Evolutionary conservation across 192 early-diverging fungal genomes (phyloP), one percentile per base, ranked within the genome.

Genomic region (Linderina pennispora): DNA sequence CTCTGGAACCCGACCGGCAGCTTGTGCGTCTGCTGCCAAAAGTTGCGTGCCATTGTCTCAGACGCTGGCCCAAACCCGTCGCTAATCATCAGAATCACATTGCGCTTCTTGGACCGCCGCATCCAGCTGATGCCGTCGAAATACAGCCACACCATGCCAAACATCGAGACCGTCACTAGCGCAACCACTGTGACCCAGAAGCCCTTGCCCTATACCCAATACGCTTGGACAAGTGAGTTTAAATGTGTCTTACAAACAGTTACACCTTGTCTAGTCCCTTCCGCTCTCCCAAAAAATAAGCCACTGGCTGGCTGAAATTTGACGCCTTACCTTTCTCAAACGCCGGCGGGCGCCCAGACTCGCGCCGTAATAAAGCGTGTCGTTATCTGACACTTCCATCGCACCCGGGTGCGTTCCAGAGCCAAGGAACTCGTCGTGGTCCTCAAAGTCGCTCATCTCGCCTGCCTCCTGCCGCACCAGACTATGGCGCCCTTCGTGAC

Each of bases 41-140:
- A 95, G 43, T 84, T 83, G 32, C 92, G 80, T 7, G 87, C 87
- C 65, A 94, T 80, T 0, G 91, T 87, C 45, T 94, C 83, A 0
- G 92, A 96, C 3, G 96, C 89, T 11, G 94, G 94, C 15, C 96
- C 94, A 56, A 97, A 92, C 6, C 94, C 91, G 58, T 94, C 92
- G 43, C 87, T 87, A 18, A 97, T 84, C 92, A 97, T 92, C 55
- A 97, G 56, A 35, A 97, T 89, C 4, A 97, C 84, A 49, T 88
- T 91, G 47, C 83, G 80, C 47, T 75, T 79, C 52, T 63, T 55
- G 24, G 67, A 71, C 56, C 55, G 48, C 56, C 58, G 60, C 61
- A 62, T 52, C 67, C 67, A 71, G 61, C 38, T 64, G 26, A 71
- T 71, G 8, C 67, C 67, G 33, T 59, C 49, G 35, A 50, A 55